Evolutionary conservation across 345 rosid species (phyloP).

Genomic region (Eucalyptus shirleyi): DNA sequence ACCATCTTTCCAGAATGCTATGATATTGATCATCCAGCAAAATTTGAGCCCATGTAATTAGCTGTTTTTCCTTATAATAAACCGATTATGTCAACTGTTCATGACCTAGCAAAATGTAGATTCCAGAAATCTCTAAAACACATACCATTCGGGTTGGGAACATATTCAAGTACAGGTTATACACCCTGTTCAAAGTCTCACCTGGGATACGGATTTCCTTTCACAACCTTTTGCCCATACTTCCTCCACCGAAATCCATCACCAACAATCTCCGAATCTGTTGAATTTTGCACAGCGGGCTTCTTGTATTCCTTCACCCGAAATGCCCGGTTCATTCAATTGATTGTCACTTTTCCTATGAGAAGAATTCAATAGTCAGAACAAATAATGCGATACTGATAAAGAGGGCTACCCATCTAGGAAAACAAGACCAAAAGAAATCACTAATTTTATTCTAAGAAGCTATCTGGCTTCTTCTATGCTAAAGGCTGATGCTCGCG

Average conservation of each 20-base stretch:
- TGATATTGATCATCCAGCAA: not conserved
- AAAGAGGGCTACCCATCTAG: not conserved
- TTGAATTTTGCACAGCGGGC: slow-evolving; percentile 31
- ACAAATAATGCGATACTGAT: not conserved
- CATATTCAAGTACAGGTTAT: not conserved
- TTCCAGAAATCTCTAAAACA: not conserved
- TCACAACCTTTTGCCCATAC: slow-evolving; percentile 94
- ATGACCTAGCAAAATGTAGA: not conserved
- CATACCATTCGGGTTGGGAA: not conserved
- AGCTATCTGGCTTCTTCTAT: not conserved
- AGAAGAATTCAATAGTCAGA: not conserved
- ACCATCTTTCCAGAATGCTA: not conserved
- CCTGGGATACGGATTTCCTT: slow-evolving; percentile 96
- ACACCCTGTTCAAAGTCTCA: not conserved
- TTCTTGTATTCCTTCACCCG: slow-evolving; percentile 24
- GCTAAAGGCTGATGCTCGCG: not conserved
- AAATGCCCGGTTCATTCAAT: slow-evolving; percentile 32
- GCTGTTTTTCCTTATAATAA: not conserved
- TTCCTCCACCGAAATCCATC: slow-evolving; percentile 99
- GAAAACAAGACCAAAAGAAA: not conserved
- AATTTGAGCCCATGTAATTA: not conserved
- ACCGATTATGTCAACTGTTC: not conserved
- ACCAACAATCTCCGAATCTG: slow-evolving; percentile 59
- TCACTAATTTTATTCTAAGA: not conserved
- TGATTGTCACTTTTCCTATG: slow-evolving; percentile 52